phyloP scores from a whole-genome alignment of 495 filamentous ascomycete species.

The Endocarpon pusillum region DNA sequence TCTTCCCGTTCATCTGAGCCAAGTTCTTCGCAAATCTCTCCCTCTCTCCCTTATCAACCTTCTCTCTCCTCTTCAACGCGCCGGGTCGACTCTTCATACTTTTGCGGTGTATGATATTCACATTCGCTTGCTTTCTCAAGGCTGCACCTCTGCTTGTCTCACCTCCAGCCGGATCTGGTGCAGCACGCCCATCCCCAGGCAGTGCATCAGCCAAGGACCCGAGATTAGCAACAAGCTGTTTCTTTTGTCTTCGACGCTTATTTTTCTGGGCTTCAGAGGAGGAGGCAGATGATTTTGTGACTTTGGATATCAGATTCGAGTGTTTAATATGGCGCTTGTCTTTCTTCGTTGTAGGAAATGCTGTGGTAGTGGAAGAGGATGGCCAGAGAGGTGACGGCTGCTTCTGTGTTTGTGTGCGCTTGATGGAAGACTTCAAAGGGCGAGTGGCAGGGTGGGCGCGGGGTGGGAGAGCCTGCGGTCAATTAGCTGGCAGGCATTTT shows the following conservation, averaged over 20 bases:
- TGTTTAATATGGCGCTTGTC: constrained; percentile 66
- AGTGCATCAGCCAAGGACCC: constrained; percentile 64
- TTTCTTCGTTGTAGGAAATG: constrained; percentile 50
- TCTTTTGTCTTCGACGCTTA: constrained; percentile 49
- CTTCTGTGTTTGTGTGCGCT: no score
- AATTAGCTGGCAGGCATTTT: no score
- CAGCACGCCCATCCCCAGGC: constrained; percentile 31
- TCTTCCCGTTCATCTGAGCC: constrained; percentile 35
- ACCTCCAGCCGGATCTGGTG: constrained; percentile 17
- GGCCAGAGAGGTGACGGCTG: no score
- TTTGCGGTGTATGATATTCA: constrained; percentile 42
- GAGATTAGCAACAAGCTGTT: constrained; percentile 62
- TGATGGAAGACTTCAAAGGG: neutral
- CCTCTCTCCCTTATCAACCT: constrained; percentile 57
- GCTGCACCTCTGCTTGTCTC: constrained; percentile 17
- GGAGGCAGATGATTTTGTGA: constrained; percentile 41
- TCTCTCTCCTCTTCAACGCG: constrained; percentile 67
- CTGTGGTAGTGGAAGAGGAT: neutral
- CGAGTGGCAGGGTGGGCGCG: neutral
- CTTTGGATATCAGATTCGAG: constrained; percentile 53
- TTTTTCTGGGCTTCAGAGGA: constrained; percentile 16
- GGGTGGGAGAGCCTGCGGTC: no score
- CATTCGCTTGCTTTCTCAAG: constrained; percentile 11
- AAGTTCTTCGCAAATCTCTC: constrained; percentile 70
- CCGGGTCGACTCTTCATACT: constrained; percentile 58